A percentile compares a stretch with the other conserved stretches of the same genome.
These are phyloP conservation scores for Nymphaea thermarum DNA, from an alignment of 164 flowering plant genomes.

Conservation along the genomic window DNA sequence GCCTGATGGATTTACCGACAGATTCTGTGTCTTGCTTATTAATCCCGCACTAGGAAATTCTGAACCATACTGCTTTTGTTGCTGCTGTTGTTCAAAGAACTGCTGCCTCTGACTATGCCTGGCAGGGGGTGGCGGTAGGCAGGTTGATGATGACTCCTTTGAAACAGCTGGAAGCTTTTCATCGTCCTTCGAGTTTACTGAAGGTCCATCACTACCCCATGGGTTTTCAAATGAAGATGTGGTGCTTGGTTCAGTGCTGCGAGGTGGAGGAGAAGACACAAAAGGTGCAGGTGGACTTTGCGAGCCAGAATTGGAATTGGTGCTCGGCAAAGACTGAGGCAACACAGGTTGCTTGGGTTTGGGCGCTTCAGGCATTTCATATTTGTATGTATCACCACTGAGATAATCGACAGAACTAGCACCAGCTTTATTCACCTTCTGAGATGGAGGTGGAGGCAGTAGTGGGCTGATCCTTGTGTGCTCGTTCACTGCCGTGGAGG, in stretches of 20 bases:
- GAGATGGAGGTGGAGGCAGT: slow-evolving; percentile 82
- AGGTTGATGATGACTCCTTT: slow-evolving; percentile 30
- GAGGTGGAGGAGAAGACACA: background rate
- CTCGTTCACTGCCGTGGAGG: slow-evolving; percentile 19
- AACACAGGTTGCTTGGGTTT: slow-evolving; percentile 14
- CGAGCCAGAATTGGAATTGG: background rate
- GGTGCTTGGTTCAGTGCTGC: background rate
- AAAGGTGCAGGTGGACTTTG: background rate
- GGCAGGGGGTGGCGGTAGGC: slow-evolving; percentile 76
- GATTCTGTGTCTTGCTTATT: slow-evolving; percentile 50
- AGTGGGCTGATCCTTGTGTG: slow-evolving; percentile 32
- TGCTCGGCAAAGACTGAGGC: slow-evolving; percentile 11
- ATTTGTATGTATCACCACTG: slow-evolving; percentile 38
- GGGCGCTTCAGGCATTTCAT: slow-evolving; percentile 23
- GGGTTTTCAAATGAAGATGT: background rate
- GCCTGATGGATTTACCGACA: slow-evolving; percentile 31
- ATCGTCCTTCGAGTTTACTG: background rate
- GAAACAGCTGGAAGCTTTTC: slow-evolving; percentile 47
- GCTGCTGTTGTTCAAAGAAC: slow-evolving; percentile 46
- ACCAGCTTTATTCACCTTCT: slow-evolving; percentile 31
- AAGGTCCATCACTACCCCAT: background rate
- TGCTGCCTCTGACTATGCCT: slow-evolving; percentile 71
- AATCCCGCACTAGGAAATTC: slow-evolving; percentile 15
- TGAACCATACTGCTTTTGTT: background rate
- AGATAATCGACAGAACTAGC: slow-evolving; percentile 48